phyloP scores from a whole-genome alignment of 139 green algal species.

The Asterochloris erici region DNA sequence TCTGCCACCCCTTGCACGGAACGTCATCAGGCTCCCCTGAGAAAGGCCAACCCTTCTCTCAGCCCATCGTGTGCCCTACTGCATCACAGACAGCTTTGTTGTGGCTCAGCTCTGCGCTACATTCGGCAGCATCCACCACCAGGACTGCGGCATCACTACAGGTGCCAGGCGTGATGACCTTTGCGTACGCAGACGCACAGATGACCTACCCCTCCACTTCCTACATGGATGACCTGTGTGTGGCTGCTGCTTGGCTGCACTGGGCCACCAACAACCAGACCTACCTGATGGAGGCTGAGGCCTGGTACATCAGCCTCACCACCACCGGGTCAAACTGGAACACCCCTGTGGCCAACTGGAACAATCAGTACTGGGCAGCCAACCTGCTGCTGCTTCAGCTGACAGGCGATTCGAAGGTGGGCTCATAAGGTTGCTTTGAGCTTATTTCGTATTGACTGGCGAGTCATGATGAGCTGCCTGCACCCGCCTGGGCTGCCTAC shows the following conservation, averaged over 20 bases:
- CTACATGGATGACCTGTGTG: conserved; percentile 52
- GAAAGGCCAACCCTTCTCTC: no score
- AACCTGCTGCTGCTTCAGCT: conserved; percentile 17
- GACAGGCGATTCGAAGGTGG: conserved; percentile 5
- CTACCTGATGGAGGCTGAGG: conserved; percentile 33
- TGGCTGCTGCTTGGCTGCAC: conserved; percentile 58
- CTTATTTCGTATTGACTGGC: no score
- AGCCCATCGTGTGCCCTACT: no score
- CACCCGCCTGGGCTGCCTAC: no score
- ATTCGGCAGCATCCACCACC: background rate
- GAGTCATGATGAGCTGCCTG: no score
- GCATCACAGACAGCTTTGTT: background rate
- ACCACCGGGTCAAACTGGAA: background rate
- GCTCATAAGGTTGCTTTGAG: background rate
- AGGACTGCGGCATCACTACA: background rate
- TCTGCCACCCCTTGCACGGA: no score
- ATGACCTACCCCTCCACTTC: conserved; percentile 17
- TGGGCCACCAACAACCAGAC: conserved; percentile 33
- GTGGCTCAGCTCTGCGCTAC: background rate
- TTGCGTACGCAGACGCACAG: background rate
- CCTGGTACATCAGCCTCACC: background rate
- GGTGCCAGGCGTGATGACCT: conserved; percentile 2
- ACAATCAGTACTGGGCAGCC: conserved; percentile 21
- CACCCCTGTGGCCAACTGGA: conserved; percentile 9
- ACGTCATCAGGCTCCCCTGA: no score